Percentiles rank a stretch among this genome's conserved stretches.
Conservation (phyloP, 176 grass and related monocot genomes). For the Hsuehochloa calcarea region DNA sequence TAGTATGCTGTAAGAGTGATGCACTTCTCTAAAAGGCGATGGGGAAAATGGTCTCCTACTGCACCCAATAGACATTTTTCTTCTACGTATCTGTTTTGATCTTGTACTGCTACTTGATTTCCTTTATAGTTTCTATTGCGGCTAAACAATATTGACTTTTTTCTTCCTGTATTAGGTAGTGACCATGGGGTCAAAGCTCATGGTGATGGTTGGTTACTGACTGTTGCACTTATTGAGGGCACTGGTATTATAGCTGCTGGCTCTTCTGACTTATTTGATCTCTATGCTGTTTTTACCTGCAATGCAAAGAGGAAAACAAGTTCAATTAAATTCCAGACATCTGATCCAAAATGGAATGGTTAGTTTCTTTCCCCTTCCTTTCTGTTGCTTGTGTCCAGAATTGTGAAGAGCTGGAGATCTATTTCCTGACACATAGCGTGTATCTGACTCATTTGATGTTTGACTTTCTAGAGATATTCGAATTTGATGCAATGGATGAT, state of each 20-base stretch:
- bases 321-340: constrained; percentile 88
- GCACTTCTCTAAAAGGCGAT: constrained; percentile 5
- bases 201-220: constrained; percentile 92
- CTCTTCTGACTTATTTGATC: constrained; percentile 64
- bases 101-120: constrained; percentile 22
- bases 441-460: constrained; percentile 30
- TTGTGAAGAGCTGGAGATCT: not conserved
- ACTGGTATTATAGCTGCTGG: constrained; percentile 47
- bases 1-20: not conserved
- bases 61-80: not conserved
- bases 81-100: constrained; percentile 14
- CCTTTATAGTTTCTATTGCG: not conserved
- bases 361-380: constrained; percentile 16
- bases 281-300: constrained; percentile 87
- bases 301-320: constrained; percentile 84
- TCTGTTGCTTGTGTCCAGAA: not conserved
- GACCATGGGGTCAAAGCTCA: constrained; percentile 96
- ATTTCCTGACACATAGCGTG: not conserved
- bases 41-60: not conserved
- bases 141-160: not conserved
- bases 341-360: constrained; percentile 97
- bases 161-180: constrained; percentile 53
- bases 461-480: constrained; percentile 77
- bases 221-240: constrained; percentile 89
- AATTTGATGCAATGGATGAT: constrained; percentile 97